A percentile compares a stretch with the other conserved stretches of the same genome.
Conservation (phyloP, 208 protist species). For the Leishmania martiniquensis region DNA sequence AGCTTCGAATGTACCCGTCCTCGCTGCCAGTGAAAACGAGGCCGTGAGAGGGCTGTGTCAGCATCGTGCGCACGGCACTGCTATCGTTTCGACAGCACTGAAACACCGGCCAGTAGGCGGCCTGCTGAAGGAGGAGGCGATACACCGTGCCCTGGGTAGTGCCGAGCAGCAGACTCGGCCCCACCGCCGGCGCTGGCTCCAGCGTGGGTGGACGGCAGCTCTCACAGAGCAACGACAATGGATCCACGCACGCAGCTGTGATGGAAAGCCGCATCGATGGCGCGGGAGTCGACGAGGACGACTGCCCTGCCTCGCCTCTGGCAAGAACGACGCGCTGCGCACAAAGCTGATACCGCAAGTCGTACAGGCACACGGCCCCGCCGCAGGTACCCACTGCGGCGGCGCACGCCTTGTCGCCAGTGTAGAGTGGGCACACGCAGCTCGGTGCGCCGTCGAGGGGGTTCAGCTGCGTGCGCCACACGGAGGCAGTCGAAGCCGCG, state of each 20-base stretch:
- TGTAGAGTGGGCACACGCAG: constrained; percentile 46
- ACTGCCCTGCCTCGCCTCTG: neutral
- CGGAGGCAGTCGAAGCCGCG: constrained; percentile 4
- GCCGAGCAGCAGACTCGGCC: constrained; percentile 55
- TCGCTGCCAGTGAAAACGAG: constrained; percentile 65
- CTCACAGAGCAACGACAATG: constrained; percentile 27
- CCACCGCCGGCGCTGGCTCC: constrained; percentile 12
- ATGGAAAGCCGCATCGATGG: constrained; percentile 29
- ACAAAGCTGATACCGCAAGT: constrained; percentile 63
- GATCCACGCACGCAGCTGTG: constrained; percentile 40
- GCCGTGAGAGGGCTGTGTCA: constrained; percentile 46
- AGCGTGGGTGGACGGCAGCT: constrained; percentile 13
- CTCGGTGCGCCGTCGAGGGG: constrained; percentile 42
- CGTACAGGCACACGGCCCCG: constrained; percentile 64
- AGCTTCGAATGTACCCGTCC: constrained; percentile 67
- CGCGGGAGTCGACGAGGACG: neutral
- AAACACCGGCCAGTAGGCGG: constrained; percentile 29
- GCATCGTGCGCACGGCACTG: constrained; percentile 38
- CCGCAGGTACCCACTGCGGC: constrained; percentile 44
- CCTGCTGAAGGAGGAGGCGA: constrained; percentile 29
- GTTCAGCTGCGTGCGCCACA: constrained; percentile 37
- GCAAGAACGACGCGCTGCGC: constrained; percentile 23
- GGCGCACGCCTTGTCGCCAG: constrained; percentile 29
- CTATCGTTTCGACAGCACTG: neutral
- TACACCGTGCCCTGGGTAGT: constrained; percentile 32